Conservation (phyloP, 768 basidiomycete genomes). For the Pisolithus tinctorius region DNA sequence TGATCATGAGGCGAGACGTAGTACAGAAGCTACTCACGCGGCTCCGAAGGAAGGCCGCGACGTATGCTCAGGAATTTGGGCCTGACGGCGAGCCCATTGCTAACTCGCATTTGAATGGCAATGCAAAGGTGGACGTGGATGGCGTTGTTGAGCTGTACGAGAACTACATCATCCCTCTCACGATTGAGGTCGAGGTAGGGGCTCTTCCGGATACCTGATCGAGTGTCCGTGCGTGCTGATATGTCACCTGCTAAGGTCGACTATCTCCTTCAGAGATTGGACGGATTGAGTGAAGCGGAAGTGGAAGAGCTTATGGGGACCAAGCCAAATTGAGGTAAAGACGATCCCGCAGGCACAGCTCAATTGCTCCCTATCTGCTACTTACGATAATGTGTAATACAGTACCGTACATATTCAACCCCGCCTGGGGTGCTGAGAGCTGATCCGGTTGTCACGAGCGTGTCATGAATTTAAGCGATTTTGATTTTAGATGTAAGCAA, state of each 20-base stretch:
- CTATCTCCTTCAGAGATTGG: conserved; percentile 85
- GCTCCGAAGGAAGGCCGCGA: conserved; percentile 76
- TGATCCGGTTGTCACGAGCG: not conserved
- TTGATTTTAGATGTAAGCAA: not conserved
- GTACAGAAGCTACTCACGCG: conserved; percentile 79
- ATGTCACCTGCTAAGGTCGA: conserved; percentile 58
- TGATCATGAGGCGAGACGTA: conserved; percentile 98
- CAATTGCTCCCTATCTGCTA: not conserved
- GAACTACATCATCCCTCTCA: conserved; percentile 93
- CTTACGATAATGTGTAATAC: too few species aligned
- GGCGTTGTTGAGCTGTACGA: conserved; percentile 91
- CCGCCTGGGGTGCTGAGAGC: not conserved
- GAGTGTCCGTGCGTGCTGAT: not conserved
- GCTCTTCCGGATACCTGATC: conserved; percentile 4
- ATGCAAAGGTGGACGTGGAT: conserved; percentile 82
- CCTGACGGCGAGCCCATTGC: conserved; percentile 51
- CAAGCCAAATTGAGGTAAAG: not conserved
- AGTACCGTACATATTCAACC: not conserved
- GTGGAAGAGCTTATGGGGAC: conserved; percentile 51
- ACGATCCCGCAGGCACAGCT: too few species aligned
- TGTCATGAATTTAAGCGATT: not conserved
- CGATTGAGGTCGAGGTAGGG: conserved; percentile 94
- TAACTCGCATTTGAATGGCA: conserved; percentile 25
- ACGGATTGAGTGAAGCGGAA: conserved; percentile 76
- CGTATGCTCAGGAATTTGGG: conserved; percentile 78